Conservation (phyloP, 1,284 basidiomycete genomes). For the Phlebopus sp. region DNA sequence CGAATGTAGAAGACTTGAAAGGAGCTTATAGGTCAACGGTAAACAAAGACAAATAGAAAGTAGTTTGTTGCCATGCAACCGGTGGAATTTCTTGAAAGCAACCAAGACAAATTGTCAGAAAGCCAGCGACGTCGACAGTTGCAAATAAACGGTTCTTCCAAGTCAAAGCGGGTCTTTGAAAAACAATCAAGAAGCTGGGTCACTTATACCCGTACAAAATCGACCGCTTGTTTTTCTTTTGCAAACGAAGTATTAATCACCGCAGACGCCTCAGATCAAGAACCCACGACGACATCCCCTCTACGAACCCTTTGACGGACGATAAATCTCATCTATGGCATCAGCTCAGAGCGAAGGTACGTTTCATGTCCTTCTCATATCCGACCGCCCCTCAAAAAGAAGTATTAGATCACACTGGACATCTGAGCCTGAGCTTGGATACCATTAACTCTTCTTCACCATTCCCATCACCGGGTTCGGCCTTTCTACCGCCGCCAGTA, state of each 20-base stretch:
- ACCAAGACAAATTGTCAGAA: background rate
- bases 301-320: no score
- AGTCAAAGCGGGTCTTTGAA: conserved; percentile 7
- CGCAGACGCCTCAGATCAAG: conserved; percentile 1
- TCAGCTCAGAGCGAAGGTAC: conserved; percentile 7
- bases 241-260: background rate
- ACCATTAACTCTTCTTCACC: conserved; percentile 49
- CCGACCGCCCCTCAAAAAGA: background rate
- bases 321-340: conserved; percentile 3
- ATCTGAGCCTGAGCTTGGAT: conserved; percentile 28
- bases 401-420: conserved; percentile 4
- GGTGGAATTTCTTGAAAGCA: conserved; percentile 8
- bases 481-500: conserved; percentile 63
- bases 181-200: background rate
- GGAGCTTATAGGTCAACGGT: conserved; percentile 1
- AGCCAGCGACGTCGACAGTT: no score
- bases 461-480: conserved; percentile 65
- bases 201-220: background rate
- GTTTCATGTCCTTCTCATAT: background rate
- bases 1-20: no score
- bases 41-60: conserved; percentile 21
- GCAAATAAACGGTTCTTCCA: background rate
- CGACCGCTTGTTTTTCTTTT: background rate
- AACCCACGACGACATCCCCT: background rate
- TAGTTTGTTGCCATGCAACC: conserved; percentile 10